Evolutionary conservation across 495 filamentous ascomycete species (phyloP).

Genomic region (Massariosphaeria phaeospora): DNA sequence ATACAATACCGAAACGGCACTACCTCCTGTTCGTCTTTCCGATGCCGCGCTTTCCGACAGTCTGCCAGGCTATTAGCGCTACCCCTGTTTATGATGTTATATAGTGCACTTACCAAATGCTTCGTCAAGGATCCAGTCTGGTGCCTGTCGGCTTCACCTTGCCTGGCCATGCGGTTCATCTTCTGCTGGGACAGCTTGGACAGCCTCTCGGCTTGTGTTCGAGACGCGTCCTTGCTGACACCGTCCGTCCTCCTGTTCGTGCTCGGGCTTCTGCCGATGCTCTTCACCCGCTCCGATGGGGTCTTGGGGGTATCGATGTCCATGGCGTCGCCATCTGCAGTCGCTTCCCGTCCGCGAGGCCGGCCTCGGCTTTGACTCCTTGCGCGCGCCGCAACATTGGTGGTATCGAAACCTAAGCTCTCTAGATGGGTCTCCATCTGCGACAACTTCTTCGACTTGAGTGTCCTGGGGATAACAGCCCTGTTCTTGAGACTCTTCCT

Average conservation of each 20-base stretch:
- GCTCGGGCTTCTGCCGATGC: slow-evolving; percentile 68
- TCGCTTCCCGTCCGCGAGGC: slow-evolving; percentile 51
- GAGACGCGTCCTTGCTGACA: slow-evolving; percentile 53
- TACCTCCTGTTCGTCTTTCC: slow-evolving; percentile 19
- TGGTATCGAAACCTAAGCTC: slow-evolving; percentile 76
- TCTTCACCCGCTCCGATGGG: slow-evolving; percentile 56
- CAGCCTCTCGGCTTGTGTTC: slow-evolving; percentile 76
- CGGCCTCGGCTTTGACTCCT: slow-evolving; percentile 68
- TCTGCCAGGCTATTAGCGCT: no score
- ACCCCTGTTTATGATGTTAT: slow-evolving; percentile 4
- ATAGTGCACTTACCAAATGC: slow-evolving; percentile 65
- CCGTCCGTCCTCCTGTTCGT: slow-evolving; percentile 83
- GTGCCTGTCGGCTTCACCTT: slow-evolving; percentile 95
- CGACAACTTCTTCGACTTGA: slow-evolving; percentile 68
- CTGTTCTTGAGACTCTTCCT: slow-evolving; percentile 94
- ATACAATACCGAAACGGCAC: no score
- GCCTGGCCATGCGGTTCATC: slow-evolving; percentile 96
- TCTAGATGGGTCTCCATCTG: slow-evolving; percentile 81
- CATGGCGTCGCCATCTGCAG: slow-evolving; percentile 74
- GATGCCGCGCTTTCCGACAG: slow-evolving; percentile 25
- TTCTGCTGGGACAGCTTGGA: slow-evolving; percentile 89
- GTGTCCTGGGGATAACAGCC: slow-evolving; percentile 76
- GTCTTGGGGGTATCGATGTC: slow-evolving; percentile 62
- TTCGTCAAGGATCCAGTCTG: slow-evolving; percentile 74
- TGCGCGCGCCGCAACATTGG: slow-evolving; percentile 64